Evolutionary conservation across 768 basidiomycete genomes (phyloP).

Genomic region (Tubosaeta sp.): DNA sequence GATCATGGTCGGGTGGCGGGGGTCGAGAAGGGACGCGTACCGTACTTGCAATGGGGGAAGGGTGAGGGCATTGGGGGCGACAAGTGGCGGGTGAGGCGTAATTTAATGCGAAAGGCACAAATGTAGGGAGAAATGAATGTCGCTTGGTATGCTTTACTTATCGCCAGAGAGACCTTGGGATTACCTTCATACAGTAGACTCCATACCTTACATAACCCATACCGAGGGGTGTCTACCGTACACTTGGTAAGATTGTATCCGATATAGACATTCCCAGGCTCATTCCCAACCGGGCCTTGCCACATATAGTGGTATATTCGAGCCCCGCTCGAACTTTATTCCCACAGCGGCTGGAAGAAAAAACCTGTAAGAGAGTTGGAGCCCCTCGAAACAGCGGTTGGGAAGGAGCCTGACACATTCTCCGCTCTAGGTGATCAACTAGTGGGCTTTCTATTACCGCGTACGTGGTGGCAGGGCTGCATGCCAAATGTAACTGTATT

Average conservation of each 20-base stretch:
- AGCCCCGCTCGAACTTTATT: background rate
- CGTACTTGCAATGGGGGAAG: slow-evolving; percentile 80
- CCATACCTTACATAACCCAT: too few species aligned
- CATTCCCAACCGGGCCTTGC: background rate
- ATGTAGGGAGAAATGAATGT: slow-evolving; percentile 33
- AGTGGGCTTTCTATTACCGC: too few species aligned
- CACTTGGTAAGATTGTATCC: too few species aligned
- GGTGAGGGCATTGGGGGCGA: slow-evolving; percentile 70
- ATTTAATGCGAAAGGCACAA: slow-evolving; percentile 82
- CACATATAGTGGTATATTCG: background rate
- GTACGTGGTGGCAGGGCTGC: too few species aligned
- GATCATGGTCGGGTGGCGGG: slow-evolving; percentile 44
- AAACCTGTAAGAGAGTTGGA: background rate
- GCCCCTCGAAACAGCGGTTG: too few species aligned
- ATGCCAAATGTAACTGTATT: too few species aligned
- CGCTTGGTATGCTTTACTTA: too few species aligned
- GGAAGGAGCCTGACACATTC: too few species aligned
- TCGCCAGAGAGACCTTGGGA: too few species aligned
- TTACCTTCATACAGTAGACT: too few species aligned
- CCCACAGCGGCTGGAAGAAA: background rate
- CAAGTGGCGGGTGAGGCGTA: slow-evolving; percentile 70
- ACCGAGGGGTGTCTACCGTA: too few species aligned
- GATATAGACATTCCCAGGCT: background rate
- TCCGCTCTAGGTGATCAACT: too few species aligned
- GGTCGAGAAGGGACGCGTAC: slow-evolving; percentile 50